phyloP scores from a whole-genome alignment of 768 basidiomycete species.

The Russula brevipes region DNA sequence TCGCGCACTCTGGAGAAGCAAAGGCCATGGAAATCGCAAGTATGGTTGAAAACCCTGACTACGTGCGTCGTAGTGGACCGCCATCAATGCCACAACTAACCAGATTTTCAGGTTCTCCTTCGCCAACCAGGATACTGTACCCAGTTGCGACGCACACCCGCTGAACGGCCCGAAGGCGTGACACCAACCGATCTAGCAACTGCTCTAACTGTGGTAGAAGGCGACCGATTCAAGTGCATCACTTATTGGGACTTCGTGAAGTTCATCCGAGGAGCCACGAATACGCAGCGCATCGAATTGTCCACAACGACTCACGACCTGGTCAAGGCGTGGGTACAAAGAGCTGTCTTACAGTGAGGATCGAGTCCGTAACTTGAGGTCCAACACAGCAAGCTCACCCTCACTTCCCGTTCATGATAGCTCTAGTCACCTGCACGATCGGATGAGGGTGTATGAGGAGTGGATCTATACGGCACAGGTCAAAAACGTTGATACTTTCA shows the following conservation, averaged over 20 bases:
- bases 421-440: background rate
- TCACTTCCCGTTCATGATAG: background rate
- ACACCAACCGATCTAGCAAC: slow-evolving; percentile 4
- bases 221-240: slow-evolving; percentile 8
- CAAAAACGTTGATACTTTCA: background rate
- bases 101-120: background rate
- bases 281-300: slow-evolving; percentile 6
- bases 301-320: slow-evolving; percentile 4
- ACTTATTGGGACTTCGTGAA: slow-evolving; percentile 20
- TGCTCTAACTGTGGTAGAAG: slow-evolving; percentile 10
- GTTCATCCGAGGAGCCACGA: background rate
- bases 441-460: background rate
- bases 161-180: background rate
- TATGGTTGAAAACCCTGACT: background rate
- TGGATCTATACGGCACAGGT: slow-evolving; percentile 18
- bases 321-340: slow-evolving; percentile 4
- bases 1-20: background rate
- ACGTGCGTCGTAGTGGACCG: background rate
- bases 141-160: background rate
- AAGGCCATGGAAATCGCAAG: slow-evolving; percentile 3
- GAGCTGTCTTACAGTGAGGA: background rate
- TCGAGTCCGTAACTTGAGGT: background rate
- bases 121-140: background rate
- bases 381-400: background rate
- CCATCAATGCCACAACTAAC: background rate